phyloP scores from a whole-genome alignment of 495 filamentous ascomycete genomes.

The Daldinia decipiens region DNA sequence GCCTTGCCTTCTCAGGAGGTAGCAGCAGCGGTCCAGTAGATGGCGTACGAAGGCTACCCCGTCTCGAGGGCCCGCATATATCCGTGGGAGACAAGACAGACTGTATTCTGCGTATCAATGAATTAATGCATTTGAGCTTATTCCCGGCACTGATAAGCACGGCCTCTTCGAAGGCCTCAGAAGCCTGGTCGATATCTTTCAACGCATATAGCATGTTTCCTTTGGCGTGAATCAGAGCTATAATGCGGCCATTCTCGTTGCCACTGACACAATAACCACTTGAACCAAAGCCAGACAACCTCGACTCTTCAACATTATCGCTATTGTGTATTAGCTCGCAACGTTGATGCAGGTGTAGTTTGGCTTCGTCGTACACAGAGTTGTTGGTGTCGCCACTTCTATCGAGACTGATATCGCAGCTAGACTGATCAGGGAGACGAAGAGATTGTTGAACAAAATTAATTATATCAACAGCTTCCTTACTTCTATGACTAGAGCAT shows the following conservation, averaged over 20 bases:
- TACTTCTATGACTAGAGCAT: constrained; percentile 81
- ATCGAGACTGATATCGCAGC: constrained; percentile 12
- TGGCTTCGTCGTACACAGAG: constrained; percentile 11
- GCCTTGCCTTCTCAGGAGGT: constrained; percentile 82
- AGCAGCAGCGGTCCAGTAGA: constrained; percentile 70
- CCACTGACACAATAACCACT: constrained; percentile 89
- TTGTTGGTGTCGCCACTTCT: background rate
- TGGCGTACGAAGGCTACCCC: constrained; percentile 31
- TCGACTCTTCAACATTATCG: constrained; percentile 61
- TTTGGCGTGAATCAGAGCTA: constrained; percentile 93
- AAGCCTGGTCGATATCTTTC: constrained; percentile 84
- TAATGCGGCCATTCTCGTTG: constrained; percentile 91
- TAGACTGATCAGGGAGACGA: constrained; percentile 53
- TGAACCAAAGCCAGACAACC: constrained; percentile 73
- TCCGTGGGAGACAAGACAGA: constrained; percentile 67
- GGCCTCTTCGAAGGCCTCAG: constrained; percentile 93
- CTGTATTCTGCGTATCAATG: constrained; percentile 84
- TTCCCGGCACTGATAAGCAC: constrained; percentile 87
- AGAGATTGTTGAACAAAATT: constrained; percentile 85
- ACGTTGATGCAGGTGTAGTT: constrained; percentile 13
- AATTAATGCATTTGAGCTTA: constrained; percentile 75
- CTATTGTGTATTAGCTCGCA: constrained; percentile 28
- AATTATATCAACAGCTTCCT: constrained; percentile 89
- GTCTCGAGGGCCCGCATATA: constrained; percentile 43
- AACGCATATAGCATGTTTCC: constrained; percentile 97